Evolutionary conservation across 2,329 filamentous ascomycete species (phyloP), one percentile per base, ranked within the genome.

Genomic region (Chlorencoelia australis): DNA sequence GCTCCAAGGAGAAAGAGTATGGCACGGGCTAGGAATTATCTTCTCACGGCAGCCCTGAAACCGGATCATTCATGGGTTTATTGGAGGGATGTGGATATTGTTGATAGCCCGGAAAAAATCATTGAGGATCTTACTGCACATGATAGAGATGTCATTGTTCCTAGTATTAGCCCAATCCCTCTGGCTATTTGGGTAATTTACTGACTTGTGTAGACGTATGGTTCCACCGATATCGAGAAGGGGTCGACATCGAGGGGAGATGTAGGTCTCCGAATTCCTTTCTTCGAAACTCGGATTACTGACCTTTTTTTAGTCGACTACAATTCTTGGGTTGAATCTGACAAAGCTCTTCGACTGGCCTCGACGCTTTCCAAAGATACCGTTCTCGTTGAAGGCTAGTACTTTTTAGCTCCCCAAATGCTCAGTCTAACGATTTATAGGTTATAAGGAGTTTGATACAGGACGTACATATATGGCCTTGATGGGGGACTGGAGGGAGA

Each of bases 21-120:
- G 74, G 91, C 82, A 30, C 78, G 73, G 49, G 91, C 91, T 18
- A 76, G 91, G 50, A 98, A 98, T 60, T 98, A 94, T 60, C 69
- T 98, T 14, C 73, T 98, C 2, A 75, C 78, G 20, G 70, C 85
- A 0, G 81, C 91, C 3, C 58, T 98, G 52, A 94, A 93, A 65
- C 78, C 87, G 0, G 87, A 96, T 43, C 91, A 98, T 58, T 89
- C 87, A 7, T 98, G 91, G 91, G 88, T 96, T 7, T 96, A 95
- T 61, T 98, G 91, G 91, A 77, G 91, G 42, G 91, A 98, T 59
- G 88, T 94, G 33, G 91, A 98, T 60, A 95, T 98, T 51, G 78
- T 84, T 30, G 88, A 98, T 56, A 94, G 82, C 58, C 86, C 89
- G 2, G 71, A 73, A 45, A 79, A 74, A 55, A 93, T 98, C 43